Conservation (phyloP, 2,329 filamentous ascomycete species). For the Fusarium tanahbumbuense region DNA sequence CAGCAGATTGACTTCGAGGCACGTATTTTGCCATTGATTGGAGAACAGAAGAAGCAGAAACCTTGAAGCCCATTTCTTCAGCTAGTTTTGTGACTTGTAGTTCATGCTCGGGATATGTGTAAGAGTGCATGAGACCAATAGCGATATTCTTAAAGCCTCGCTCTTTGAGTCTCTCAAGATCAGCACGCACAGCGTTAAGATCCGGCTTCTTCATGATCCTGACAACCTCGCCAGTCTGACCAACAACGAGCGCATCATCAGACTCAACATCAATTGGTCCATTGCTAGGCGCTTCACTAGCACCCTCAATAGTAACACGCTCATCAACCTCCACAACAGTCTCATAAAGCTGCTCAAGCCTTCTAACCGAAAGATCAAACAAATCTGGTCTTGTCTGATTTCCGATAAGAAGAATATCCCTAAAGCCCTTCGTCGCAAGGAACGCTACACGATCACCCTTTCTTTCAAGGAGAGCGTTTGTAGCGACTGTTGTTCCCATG, state of each 20-base stretch:
- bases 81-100: slow-evolving; percentile 52
- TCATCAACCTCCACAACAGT: slow-evolving; percentile 80
- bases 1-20: slow-evolving; percentile 57
- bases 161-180: slow-evolving; percentile 70
- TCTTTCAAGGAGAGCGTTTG: slow-evolving; percentile 79
- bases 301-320: slow-evolving; percentile 78
- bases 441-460: slow-evolving; percentile 79
- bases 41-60: slow-evolving; percentile 52
- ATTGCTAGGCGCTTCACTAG: slow-evolving; percentile 73
- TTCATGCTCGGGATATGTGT: slow-evolving; percentile 69
- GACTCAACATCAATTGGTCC: slow-evolving; percentile 58
- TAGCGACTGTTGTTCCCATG: slow-evolving; percentile 85
- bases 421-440: slow-evolving; percentile 78
- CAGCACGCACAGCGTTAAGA: slow-evolving; percentile 62
- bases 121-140: slow-evolving; percentile 80
- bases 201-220: slow-evolving; percentile 72
- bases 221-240: slow-evolving; percentile 75
- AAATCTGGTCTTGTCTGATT: slow-evolving; percentile 79
- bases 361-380: slow-evolving; percentile 76
- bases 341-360: slow-evolving; percentile 76
- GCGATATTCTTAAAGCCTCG: slow-evolving; percentile 64
- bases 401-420: slow-evolving; percentile 77
- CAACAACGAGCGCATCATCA: slow-evolving; percentile 70
- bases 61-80: slow-evolving; percentile 56
- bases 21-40: slow-evolving; percentile 59